phyloP scores from a whole-genome alignment of 1,139 yeast species.

The Candida sp. region DNA sequence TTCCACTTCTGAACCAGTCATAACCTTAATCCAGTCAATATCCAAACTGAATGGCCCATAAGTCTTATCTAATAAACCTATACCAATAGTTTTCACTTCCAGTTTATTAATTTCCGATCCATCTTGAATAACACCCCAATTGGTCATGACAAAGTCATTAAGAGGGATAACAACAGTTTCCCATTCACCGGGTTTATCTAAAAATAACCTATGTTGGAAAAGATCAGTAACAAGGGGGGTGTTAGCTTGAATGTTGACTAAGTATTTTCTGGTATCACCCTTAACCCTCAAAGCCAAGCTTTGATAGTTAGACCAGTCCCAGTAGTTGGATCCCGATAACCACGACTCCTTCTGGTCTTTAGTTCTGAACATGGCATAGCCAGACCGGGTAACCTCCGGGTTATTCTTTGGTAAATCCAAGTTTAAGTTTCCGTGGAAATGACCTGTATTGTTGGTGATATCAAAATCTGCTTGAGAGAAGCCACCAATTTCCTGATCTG shows the following conservation, averaged over 20 bases:
- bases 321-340: slow-evolving; percentile 43
- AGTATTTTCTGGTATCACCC: slow-evolving; percentile 73
- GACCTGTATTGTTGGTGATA: slow-evolving; percentile 40
- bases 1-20: slow-evolving; percentile 53
- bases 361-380: slow-evolving; percentile 88
- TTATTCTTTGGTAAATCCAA: slow-evolving; percentile 70
- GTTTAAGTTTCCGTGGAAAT: slow-evolving; percentile 69
- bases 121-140: slow-evolving; percentile 78
- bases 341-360: slow-evolving; percentile 54
- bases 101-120: slow-evolving; percentile 58
- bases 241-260: slow-evolving; percentile 79
- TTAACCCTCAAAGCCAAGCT: slow-evolving; percentile 67
- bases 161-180: slow-evolving; percentile 79
- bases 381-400: slow-evolving; percentile 68
- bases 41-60: slow-evolving; percentile 74
- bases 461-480: slow-evolving; percentile 63
- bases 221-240: slow-evolving; percentile 76
- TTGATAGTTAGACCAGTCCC: slow-evolving; percentile 63
- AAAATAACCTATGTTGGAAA: slow-evolving; percentile 77
- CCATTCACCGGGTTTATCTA: slow-evolving; percentile 77
- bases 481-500: slow-evolving; percentile 78
- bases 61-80: slow-evolving; percentile 76
- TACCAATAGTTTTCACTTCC: slow-evolving; percentile 70
- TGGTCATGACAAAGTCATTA: slow-evolving; percentile 77
- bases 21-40: slow-evolving; percentile 71